Conservation (phyloP, 1,284 basidiomycete genomes). For the Marasmius tenuissimus region DNA sequence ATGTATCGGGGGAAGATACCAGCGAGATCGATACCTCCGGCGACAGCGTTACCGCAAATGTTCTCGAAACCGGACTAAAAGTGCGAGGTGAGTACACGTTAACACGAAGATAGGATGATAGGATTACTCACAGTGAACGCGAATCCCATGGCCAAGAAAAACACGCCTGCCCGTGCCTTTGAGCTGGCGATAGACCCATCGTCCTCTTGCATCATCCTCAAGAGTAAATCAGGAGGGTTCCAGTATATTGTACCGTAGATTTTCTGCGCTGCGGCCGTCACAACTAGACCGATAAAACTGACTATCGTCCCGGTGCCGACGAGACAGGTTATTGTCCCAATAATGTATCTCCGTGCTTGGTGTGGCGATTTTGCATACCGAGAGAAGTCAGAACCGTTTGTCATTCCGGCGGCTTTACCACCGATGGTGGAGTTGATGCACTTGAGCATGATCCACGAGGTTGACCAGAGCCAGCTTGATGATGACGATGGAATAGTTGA, state of each 20-base stretch:
- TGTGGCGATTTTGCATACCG: constrained; percentile 13
- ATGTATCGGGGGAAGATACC: constrained; percentile 20
- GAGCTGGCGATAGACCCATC: constrained; percentile 10
- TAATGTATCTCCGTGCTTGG: constrained; percentile 1
- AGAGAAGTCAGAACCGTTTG: constrained; percentile 18
- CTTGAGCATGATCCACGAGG: constrained; percentile 13
- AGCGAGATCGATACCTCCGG: constrained; percentile 17
- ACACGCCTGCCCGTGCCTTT: constrained; percentile 16
- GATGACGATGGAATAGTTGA: constrained; percentile 1
- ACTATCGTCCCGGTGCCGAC: constrained; percentile 17
- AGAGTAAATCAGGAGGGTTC: constrained; percentile 20
- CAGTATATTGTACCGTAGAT: constrained; percentile 19
- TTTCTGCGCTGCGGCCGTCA: constrained; percentile 16
- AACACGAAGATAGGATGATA: background rate
- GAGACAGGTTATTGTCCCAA: background rate
- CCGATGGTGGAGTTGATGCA: constrained; percentile 15
- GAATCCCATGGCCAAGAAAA: constrained; percentile 19
- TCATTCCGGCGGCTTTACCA: constrained; percentile 16
- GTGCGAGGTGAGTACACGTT: background rate
- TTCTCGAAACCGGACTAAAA: constrained; percentile 16
- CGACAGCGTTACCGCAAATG: constrained; percentile 18
- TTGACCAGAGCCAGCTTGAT: constrained; percentile 7
- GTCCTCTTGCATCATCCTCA: constrained; percentile 17
- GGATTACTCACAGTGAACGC: constrained; percentile 9
- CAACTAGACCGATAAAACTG: constrained; percentile 16